Evolutionary conservation across 306 rosid genomes (phyloP).

Genomic region (Casuarina equisetifolia): DNA sequence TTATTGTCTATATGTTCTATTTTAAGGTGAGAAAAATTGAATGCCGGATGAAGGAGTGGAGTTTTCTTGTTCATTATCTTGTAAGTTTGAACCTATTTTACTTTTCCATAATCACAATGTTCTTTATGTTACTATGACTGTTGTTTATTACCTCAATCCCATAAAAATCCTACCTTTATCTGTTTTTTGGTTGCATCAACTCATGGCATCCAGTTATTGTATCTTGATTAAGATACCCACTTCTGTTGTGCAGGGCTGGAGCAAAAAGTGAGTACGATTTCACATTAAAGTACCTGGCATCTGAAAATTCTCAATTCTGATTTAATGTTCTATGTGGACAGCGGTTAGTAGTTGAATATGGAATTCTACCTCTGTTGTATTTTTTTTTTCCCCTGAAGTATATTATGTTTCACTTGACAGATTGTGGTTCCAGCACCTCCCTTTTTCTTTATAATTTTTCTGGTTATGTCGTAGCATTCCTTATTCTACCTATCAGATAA

Average conservation of each 20-base stretch:
- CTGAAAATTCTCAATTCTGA: slow-evolving; percentile 7
- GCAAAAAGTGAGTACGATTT: slow-evolving; percentile 52
- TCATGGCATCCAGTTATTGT: background rate
- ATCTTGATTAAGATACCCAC: background rate
- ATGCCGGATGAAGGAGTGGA: slow-evolving; percentile 38
- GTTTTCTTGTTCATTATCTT: slow-evolving; percentile 64
- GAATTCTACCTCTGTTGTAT: background rate
- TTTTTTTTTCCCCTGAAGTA: background rate
- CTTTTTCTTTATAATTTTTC: background rate
- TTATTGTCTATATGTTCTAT: slow-evolving; percentile 12
- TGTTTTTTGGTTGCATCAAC: slow-evolving; percentile 7
- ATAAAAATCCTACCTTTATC: background rate
- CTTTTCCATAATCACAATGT: background rate
- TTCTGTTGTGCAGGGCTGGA: slow-evolving; percentile 80
- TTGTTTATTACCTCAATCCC: background rate
- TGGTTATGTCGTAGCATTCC: background rate
- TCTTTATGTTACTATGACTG: background rate
- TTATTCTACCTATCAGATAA: background rate
- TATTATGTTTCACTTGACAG: background rate
- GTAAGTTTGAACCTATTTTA: slow-evolving; percentile 37
- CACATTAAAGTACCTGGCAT: slow-evolving; percentile 13
- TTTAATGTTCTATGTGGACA: background rate
- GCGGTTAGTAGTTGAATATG: slow-evolving; percentile 7
- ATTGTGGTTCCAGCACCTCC: background rate
- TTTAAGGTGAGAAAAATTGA: slow-evolving; percentile 54